Evolutionary conservation across 148 eudicot species (phyloP), one percentile per base, ranked within the genome.

Genomic region (Chenopodium formosanum): DNA sequence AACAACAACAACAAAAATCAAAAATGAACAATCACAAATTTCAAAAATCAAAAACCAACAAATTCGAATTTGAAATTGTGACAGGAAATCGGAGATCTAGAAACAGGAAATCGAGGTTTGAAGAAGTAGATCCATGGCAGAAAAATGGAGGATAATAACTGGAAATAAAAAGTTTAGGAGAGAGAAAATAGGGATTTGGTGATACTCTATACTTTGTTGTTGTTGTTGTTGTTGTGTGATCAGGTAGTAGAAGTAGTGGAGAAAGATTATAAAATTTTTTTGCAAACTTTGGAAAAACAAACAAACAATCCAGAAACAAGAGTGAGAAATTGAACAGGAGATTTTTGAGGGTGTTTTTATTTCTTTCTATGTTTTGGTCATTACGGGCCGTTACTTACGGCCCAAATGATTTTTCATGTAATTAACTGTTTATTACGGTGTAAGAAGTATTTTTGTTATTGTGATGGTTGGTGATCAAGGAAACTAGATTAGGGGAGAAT

Each of bases 101-200:
- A 64, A 48, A n/a, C 29, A 58, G 31, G 20, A 62, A 62, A 22
- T 13, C 53, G 62, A 44, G 13, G 67, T 34, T 52, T 19, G 4
- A 62, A 12, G n/a, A 32, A 63, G 75, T 62, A 81, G 86, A 84
- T 81, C 78, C 74, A 72, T 76, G 86, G 80, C 66, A 64, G 58
- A 63, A 80, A 72, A 19, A 12, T 34, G 52, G 17, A 7, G 27
- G 7, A 25, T 10, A 40, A 25, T 9, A 3, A 37, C 34, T 22
- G 34, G 1, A 25, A 53, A 47, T 63, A 23, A 47, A 44, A 80
- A 23, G 79, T 40, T 11, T 31, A 27, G 25, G 71, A 52, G 74
- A 77, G 81, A 81, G 62, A 77, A 62, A 68, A 60, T 80, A 84
- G 83, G 81, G 83, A 80, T 84, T 84, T 76, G 83, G 86, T 84